Evolutionary conservation across 371 early-diverging fungal genomes (phyloP), one percentile per base, ranked within the genome.

Genomic region (Lichtheimia corymbifera): DNA sequence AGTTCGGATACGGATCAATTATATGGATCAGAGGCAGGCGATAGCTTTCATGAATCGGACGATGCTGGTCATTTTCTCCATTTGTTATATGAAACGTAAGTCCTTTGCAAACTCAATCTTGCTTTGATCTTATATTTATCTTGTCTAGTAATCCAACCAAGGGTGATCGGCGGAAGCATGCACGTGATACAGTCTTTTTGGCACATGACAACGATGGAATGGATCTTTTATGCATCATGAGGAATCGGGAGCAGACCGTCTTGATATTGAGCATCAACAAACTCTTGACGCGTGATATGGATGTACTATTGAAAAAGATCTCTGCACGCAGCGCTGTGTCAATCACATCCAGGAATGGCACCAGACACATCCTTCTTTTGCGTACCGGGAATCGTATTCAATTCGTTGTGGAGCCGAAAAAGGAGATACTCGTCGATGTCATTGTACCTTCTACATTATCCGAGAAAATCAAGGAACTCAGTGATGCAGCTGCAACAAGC

Each of bases 201-300:
- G 61, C 58, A 1, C 61, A 65, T 18, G 53, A 56, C 9, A 12
- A 42, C 20, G 45, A 22, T 15, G 66, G 66, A 47, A 30, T 14
- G 11, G 66, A 65, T 20, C 25, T 56, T n/a, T 18, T 65, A 7
- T 61, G 55, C 22, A 56, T 65, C 24, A 65, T 65, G 66, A 56
- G 54, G 27, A 56, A 57, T 43, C 41, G 59, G n/a, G 55, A 59
- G 13, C 52, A 41, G 13, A 9, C 22, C 9, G 42, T 61, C 43
- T 13, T 54, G 11, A 22, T 50, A 40, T 17, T 61, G 15, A 54
- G 55, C 54, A 45, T 61, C 41, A 44, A 15, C 4, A 41, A 45
- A 20, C 49, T 61, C 6, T 22, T 61, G 35, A 14, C 14, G 14
- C 40, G 51, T 20, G 27, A 30, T 12, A 45, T 43, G 12, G 61